These are phyloP conservation scores for Kodamaea lidongshanica DNA, from an alignment of 805 yeast genomes.

Conservation along the genomic window DNA sequence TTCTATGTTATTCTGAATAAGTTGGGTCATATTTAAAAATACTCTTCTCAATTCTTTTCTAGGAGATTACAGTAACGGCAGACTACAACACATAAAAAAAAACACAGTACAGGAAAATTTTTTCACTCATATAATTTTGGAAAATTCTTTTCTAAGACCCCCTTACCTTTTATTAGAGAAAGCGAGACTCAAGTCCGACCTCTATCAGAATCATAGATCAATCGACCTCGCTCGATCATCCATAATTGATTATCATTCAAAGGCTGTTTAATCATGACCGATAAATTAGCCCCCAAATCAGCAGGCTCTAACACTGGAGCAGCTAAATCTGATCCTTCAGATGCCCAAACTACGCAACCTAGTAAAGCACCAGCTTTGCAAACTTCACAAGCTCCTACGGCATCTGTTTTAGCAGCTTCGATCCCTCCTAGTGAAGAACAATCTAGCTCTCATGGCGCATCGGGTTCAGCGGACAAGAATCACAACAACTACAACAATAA, in stretches of 20 bases:
- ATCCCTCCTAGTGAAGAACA: conserved; percentile 4
- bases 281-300: conserved; percentile 2
- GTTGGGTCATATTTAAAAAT: too few relatives aligned
- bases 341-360: conserved; percentile 14
- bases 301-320: too few relatives aligned
- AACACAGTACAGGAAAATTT: too few relatives aligned
- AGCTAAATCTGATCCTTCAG: conserved; percentile 1
- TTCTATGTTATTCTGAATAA: too few relatives aligned
- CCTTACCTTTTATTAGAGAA: conserved; percentile 5
- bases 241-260: conserved; percentile 3
- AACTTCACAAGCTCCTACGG: conserved; percentile 5
- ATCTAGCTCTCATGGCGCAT: background rate
- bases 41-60: too few relatives aligned
- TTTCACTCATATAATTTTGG: conserved; percentile 1
- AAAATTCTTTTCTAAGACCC: conserved; percentile 2
- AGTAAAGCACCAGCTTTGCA: conserved; percentile 11
- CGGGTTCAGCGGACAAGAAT: conserved; percentile 3
- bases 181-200: conserved; percentile 6
- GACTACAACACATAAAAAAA: background rate
- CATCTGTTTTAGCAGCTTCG: conserved; percentile 4
- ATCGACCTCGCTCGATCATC: conserved; percentile 7
- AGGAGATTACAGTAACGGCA: too few relatives aligned
- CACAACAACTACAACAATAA: conserved; percentile 6
- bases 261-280: conserved; percentile 6
- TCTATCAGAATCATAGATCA: conserved; percentile 5